Evolutionary conservation across 78 protist species (phyloP), one percentile per base, ranked within the genome.

Genomic region (Dictyostelium brefeldianum): DNA sequence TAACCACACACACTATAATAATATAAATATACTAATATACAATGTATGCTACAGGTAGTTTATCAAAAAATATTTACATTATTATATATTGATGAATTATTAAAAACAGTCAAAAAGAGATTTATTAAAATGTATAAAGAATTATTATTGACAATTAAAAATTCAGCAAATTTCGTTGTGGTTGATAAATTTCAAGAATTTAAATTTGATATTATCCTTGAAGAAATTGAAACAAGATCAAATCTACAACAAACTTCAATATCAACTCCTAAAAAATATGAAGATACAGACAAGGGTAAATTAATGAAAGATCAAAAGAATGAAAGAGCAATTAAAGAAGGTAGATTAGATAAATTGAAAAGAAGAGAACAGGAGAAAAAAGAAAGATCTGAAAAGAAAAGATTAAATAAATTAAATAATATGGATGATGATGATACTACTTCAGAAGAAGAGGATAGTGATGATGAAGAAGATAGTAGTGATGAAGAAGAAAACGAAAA

Each of bases 41-140:
- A 2, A 2, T 1, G 43, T 36, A 36, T 36, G 43, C 43, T n/a
- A 36, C 53, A 90, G 95, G 95, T 65, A 57, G 96, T 94, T 29
- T 94, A 94, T 69, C 96, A 94, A 62, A 94, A 94, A 87, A 65
- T 94, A 25, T 56, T 94, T 41, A 54, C 90, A 36, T 81, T 84
- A 51, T 62, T 94, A 65, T 94, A 84, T 56, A 85, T 94, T 36
- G 96, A 94, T 31, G 96, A 94, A n/a, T 69, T 94, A 65, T 78
- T 94, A 48, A n/a, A 36, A 56, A 64, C 57, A 4, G 57, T 94
- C 3, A 94, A 94, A 80, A 89, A 62, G 53, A 73, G 67, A 54
- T 94, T 94, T 78, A 53, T 75, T 27, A 74, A 53, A 48, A 41
- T 84, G 54, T 81, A 80, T 46, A 87, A 87, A 57, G 92, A 93